phyloP scores from a whole-genome alignment of 345 rosid species.

The Bruguiera parviflora region DNA sequence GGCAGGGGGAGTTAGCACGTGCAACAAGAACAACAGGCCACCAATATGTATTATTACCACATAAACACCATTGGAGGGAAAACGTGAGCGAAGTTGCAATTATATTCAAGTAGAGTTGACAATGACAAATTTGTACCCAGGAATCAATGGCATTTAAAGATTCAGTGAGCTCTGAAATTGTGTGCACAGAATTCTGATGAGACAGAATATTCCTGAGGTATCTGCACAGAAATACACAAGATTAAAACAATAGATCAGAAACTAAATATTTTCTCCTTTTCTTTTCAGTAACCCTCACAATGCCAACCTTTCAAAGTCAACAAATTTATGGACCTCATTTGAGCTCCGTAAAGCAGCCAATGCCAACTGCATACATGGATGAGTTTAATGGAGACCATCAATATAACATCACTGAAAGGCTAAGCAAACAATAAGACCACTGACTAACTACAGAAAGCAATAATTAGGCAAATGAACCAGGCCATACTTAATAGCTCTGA shows the following conservation, averaged over 20 bases:
- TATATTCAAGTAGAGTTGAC: not conserved
- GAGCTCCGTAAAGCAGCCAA: constrained; percentile 71
- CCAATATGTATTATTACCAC: not conserved
- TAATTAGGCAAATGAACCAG: not conserved
- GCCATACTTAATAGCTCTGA: not conserved
- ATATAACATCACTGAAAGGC: not conserved
- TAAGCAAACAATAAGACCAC: not conserved
- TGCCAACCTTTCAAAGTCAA: constrained; percentile 75
- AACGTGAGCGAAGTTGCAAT: not conserved
- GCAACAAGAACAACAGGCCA: not conserved
- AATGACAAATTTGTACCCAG: constrained; percentile 42
- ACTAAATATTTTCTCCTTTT: not conserved
- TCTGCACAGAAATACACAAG: constrained; percentile 35
- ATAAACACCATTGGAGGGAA: not conserved
- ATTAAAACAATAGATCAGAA: not conserved
- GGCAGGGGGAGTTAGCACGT: not conserved
- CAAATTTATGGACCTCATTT: constrained; percentile 50
- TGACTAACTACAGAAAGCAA: not conserved
- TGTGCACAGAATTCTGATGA: constrained; percentile 53
- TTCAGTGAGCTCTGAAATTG: constrained; percentile 49
- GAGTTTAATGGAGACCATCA: not conserved
- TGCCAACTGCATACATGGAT: constrained; percentile 60
- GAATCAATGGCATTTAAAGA: constrained; percentile 51
- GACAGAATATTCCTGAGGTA: constrained; percentile 53
- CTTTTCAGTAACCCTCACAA: not conserved